Evolutionary conservation across 176 grass and related monocot genomes (phyloP), one percentile per base, ranked within the genome.

Genomic region (Poa annua): DNA sequence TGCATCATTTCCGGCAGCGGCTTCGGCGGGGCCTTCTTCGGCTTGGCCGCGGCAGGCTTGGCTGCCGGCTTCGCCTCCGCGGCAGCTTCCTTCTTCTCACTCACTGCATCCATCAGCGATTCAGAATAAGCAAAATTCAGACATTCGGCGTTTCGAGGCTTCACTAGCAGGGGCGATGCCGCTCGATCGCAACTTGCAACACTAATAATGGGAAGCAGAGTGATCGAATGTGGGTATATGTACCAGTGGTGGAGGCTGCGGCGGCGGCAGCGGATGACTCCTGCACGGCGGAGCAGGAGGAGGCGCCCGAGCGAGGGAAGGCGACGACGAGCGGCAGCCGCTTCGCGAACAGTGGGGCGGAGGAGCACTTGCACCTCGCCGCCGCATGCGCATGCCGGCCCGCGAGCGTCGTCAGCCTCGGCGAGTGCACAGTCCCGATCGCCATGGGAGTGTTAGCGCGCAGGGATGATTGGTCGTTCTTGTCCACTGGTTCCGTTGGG

Each of bases 1-100:
- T 90, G 71, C 96, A 98, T 98, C 85, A 98, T 86, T 83, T 98
- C 93, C 15, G 93, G 91, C 87, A 98, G 45, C 11, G 88, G 67
- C 81, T 90, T 93, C n/a, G 69, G 77, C 0, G 87, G 62, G 20
- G 89, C 85, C 79, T 93, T 98, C 82, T 93, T 95, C n/a, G 89
- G 87, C 88, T 95, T 98, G 16, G 39, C 78, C 4, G 85, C 77
- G 0, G 86, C 80, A 0, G 88, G 76, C 48, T 87, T 94, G 0
- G 85, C 85, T 10, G 75, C 81, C 3, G 87, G 84, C 82, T 82
- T 82, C 6, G 85, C 50, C 52, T 90, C 88, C 1, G 92, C 62
- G 24, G 80, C 50, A 44, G 77, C 65, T 78, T 63, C 90, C 70
- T 84, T 87, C 22, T 86, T 84, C 55, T 89, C 38, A 55, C 70